phyloP scores from a whole-genome alignment of 163 green algal species.

The Scenedesmus sp. region DNA sequence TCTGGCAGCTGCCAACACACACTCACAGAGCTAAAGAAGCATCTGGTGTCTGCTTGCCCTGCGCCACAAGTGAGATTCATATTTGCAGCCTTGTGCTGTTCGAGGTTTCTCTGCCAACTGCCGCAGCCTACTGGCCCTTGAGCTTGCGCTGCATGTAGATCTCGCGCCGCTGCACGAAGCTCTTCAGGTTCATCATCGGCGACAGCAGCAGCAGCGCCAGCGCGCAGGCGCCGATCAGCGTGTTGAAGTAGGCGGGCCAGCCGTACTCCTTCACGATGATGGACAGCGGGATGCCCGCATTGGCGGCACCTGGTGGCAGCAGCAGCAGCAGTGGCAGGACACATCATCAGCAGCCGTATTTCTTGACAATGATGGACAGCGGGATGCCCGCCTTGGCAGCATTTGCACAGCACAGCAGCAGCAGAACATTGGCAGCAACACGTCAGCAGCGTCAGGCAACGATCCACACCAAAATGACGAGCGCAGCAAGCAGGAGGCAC shows the following conservation, averaged over 20 bases:
- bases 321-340: neutral
- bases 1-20: too few relatives aligned
- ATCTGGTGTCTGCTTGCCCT: too few relatives aligned
- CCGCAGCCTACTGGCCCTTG: neutral
- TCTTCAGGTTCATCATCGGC: slow-evolving; percentile 93
- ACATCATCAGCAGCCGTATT: slow-evolving; percentile 80
- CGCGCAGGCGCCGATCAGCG: slow-evolving; percentile 88
- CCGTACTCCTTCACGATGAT: slow-evolving; percentile 94
- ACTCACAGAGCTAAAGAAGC: too few relatives aligned
- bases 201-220: slow-evolving; percentile 90
- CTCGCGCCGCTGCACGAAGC: slow-evolving; percentile 79
- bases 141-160: slow-evolving; percentile 35
- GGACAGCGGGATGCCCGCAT: slow-evolving; percentile 90
- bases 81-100: too few relatives aligned
- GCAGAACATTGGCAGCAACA: neutral
- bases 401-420: slow-evolving; percentile 34
- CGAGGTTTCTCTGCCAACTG: neutral
- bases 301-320: slow-evolving; percentile 65
- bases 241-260: slow-evolving; percentile 92
- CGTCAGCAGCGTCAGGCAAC: too few relatives aligned
- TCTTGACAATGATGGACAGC: slow-evolving; percentile 92
- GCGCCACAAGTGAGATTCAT: too few relatives aligned
- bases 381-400: slow-evolving; percentile 87
- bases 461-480: too few relatives aligned
- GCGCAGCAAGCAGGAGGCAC: too few relatives aligned